These are phyloP conservation scores for Herpetomonas tarakana DNA, from an alignment of 208 protist genomes.

Conservation along the genomic window DNA sequence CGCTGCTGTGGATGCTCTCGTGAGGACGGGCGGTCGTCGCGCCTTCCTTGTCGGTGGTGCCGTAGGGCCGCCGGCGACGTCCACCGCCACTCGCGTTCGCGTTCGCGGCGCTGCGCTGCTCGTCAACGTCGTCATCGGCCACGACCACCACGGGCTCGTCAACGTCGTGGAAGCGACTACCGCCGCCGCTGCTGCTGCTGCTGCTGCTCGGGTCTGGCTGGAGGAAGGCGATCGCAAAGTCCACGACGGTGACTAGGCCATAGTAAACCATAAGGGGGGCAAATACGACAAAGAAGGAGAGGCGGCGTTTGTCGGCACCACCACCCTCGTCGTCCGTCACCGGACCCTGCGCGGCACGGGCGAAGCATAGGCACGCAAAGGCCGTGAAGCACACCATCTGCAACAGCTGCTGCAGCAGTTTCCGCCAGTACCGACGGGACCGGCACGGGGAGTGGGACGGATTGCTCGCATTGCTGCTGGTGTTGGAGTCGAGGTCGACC, in stretches of 20 bases:
- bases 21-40: too few species aligned
- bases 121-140: neutral
- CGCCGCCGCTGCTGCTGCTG: neutral
- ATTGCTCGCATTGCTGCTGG: neutral
- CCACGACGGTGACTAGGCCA: constrained; percentile 8
- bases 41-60: neutral
- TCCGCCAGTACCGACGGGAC: constrained; percentile 17
- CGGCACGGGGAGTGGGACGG: constrained; percentile 9
- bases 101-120: neutral
- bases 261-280: constrained; percentile 47
- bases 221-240: constrained; percentile 3
- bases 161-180: neutral
- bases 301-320: neutral
- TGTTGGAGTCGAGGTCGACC: neutral
- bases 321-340: neutral
- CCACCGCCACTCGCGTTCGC: too few species aligned
- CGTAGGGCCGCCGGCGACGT: too few species aligned
- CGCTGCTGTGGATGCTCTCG: neutral
- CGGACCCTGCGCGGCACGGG: constrained; percentile 17
- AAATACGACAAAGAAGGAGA: constrained; percentile 60
- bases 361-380: constrained; percentile 35
- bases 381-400: constrained; percentile 33
- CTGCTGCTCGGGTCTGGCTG: neutral
- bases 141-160: neutral
- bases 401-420: constrained; percentile 18